Evolutionary conservation across 176 grass and related monocot genomes (phyloP), one percentile per base, ranked within the genome.

Genomic region (Carex kokanica): DNA sequence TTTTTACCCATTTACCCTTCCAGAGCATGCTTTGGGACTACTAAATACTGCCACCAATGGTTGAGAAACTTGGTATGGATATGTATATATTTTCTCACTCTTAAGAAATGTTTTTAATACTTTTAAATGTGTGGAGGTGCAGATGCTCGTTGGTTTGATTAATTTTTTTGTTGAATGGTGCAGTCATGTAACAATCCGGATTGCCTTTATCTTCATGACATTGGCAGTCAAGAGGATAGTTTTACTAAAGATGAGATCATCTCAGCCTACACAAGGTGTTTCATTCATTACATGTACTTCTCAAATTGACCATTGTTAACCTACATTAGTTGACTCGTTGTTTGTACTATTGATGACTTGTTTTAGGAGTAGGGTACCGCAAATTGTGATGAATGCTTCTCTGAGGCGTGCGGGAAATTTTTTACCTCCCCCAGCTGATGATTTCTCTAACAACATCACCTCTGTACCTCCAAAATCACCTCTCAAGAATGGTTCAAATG

Each of bases 161-260:
- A 15, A 49, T 20, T 65, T 78, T 18, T 49, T 60, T 15, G 15
- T 81, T 90, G 63, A 90, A 84, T 91, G 31, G 27, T 89, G 25
- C 86, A 99, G 97, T 91, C 83, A 9, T 99, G 97, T 91, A 94
- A 90, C 85, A 99, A 99, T 93, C 88, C 93, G 64, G 97, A 99
- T 85, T 99, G 97, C 84, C 89, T 99, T 68, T 99, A 99, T 99
- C 91, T 99, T 84, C 97, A 99, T 89, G 93, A 99, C 60, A 88
- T 93, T 74, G 93, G 97, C 70, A 86, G 85, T 84, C 97, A 99
- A 74, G 91, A 99, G 65, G 97, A 99, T 89, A 96, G 93, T 84
- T 99, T 99, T 68, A 99, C 97, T 57, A 99, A 99, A 86, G 97
- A 99, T 84, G 97, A 99, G 81, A 88, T 99, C 58, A 99, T 99